phyloP scores from a whole-genome alignment of 164 flowering plant genomes.

The Macadamia tetraphylla region DNA sequence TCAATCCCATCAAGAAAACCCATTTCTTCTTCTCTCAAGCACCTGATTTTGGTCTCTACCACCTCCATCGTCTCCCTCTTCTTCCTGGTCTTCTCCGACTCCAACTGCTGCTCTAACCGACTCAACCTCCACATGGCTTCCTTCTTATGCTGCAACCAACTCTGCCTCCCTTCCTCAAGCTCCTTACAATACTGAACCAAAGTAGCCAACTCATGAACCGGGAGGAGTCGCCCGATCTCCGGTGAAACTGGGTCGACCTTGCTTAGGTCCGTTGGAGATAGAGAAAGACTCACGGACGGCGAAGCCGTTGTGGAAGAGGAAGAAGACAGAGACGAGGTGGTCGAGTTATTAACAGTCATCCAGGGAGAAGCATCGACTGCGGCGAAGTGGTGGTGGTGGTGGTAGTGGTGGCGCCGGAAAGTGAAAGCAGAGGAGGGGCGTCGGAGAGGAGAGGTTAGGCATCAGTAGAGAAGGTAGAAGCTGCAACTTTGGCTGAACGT shows the following conservation, averaged over 20 bases:
- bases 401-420: background rate
- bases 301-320: slow-evolving; percentile 17
- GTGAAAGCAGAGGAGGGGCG: slow-evolving; percentile 19
- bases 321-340: slow-evolving; percentile 15
- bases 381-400: background rate
- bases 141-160: slow-evolving; percentile 39
- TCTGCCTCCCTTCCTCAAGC: slow-evolving; percentile 31
- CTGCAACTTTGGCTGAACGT: slow-evolving; percentile 18
- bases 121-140: slow-evolving; percentile 41
- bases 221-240: background rate
- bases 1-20: slow-evolving; percentile 21
- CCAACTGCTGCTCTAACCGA: slow-evolving; percentile 40
- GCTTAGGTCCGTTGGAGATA: slow-evolving; percentile 18
- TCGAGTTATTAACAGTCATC: slow-evolving; percentile 8
- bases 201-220: slow-evolving; percentile 5
- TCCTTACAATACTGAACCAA: slow-evolving; percentile 27
- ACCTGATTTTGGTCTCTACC: slow-evolving; percentile 29
- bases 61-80: slow-evolving; percentile 40
- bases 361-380: slow-evolving; percentile 13
- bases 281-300: slow-evolving; percentile 22
- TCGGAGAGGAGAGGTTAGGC: slow-evolving; percentile 10
- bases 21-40: slow-evolving; percentile 31
- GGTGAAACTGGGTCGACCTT: background rate
- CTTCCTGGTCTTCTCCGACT: slow-evolving; percentile 35
- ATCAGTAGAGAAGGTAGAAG: background rate